Conservation (phyloP, 768 basidiomycete species). For the Kwoniella sp. region DNA sequence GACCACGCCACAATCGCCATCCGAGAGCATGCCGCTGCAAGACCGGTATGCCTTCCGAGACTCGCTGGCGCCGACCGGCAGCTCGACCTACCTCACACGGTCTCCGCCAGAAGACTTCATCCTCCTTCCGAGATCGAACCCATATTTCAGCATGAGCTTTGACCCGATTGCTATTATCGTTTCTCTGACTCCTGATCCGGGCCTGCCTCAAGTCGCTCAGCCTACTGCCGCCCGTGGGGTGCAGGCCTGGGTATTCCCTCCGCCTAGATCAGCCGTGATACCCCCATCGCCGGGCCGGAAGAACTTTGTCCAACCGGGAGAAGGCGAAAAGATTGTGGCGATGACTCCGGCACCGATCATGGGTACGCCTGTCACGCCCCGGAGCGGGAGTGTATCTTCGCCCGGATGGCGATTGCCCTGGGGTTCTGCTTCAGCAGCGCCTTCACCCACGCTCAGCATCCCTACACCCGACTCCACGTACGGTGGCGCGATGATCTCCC, state of each 20-base stretch:
- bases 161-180: slow-evolving; percentile 68
- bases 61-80: slow-evolving; percentile 53
- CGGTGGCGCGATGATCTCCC: not conserved
- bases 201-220: slow-evolving; percentile 32
- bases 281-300: slow-evolving; percentile 46
- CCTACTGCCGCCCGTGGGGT: slow-evolving; percentile 54
- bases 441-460: slow-evolving; percentile 26
- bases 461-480: slow-evolving; percentile 35
- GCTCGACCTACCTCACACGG: slow-evolving; percentile 60
- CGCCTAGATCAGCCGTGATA: slow-evolving; percentile 51
- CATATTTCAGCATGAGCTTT: slow-evolving; percentile 64
- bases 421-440: slow-evolving; percentile 22
- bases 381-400: slow-evolving; percentile 10
- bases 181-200: slow-evolving; percentile 55
- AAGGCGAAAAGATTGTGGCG: slow-evolving; percentile 41
- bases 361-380: slow-evolving; percentile 12
- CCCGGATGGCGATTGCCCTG: slow-evolving; percentile 46
- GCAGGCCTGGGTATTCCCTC: slow-evolving; percentile 69
- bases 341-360: slow-evolving; percentile 47
- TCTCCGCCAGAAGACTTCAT: slow-evolving; percentile 72
- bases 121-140: slow-evolving; percentile 64
- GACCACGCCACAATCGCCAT: slow-evolving; percentile 30
- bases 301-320: slow-evolving; percentile 40
- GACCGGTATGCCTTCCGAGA: slow-evolving; percentile 64
- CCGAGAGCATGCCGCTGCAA: slow-evolving; percentile 49